Evolutionary conservation across 2,329 filamentous ascomycete species (phyloP), one percentile per base, ranked within the genome.

Genomic region (Alternaria postmessia): DNA sequence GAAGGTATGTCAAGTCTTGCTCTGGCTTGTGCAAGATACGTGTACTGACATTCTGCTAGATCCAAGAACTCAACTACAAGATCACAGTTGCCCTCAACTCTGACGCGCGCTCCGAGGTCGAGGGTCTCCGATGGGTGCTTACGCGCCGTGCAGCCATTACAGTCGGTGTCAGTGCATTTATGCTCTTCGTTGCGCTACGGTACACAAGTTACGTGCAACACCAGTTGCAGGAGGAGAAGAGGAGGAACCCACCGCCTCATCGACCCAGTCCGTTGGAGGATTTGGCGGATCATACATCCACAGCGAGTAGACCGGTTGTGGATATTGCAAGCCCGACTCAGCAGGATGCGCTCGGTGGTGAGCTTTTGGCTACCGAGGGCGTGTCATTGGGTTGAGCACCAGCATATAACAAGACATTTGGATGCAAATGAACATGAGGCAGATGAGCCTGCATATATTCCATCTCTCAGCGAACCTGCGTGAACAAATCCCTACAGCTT

Each of bases 11-110:
- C 39, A 32, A 36, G 11, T 2, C 38, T 22, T 9, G n/a, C 26
- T 8, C 2, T 47, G 26, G 7, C 11, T 4, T 24, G 16, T 3
- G 30, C 30, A 22, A n/a, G 9, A 1, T 6, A 20, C 7, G 11
- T 20, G 39, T 20, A 24, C 54, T 54, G 22, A 55, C 20, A n/a
- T 5, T 28, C 34, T 8, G 8, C 1, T 71, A 92, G 85, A 94
- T 97, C 64, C 94, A 97, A 83, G 91, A 97, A 81, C 86, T 98
- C 68, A 96, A 94, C 80, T 97, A 98, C 81, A 95, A 96, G 77
- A 98, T 99, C 78, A 96, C 92, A 22, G 93, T 97, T 32, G 86
- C 88, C 41, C 85, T 99, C 43, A 96, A 93, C 77, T 95, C 92
- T 63, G 95, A 98, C 78, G 89, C 91, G 48, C 94, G 94, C 76